Evolutionary conservation across 345 rosid species (phyloP).

Genomic region (Pistacia atlantica): DNA sequence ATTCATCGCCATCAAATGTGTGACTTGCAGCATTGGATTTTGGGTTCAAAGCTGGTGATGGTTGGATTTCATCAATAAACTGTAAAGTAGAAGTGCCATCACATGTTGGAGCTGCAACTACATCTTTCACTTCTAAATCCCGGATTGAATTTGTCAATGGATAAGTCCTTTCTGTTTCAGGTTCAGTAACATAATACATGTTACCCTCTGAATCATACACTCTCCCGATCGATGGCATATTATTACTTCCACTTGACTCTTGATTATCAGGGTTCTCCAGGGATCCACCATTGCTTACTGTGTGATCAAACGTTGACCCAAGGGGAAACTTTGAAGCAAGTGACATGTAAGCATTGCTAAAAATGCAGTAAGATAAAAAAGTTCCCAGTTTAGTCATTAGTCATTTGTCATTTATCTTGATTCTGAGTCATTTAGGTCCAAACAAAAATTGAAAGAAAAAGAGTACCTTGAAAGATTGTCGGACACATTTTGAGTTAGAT

Average conservation of each 20-base stretch:
- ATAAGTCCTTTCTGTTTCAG: slow-evolving; percentile 13
- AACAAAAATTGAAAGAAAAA: neutral
- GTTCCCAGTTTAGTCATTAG: too few species aligned
- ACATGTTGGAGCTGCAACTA: too few species aligned
- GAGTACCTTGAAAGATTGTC: slow-evolving; percentile 63
- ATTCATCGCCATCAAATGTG: too few species aligned
- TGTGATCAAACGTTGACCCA: neutral
- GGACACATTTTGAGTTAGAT: slow-evolving; percentile 60
- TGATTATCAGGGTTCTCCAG: neutral
- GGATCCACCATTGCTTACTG: neutral
- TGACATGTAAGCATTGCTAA: slow-evolving; percentile 54
- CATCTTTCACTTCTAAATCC: neutral
- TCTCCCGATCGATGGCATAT: neutral
- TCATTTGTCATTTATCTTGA: too few species aligned
- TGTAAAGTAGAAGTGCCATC: too few species aligned
- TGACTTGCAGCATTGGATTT: too few species aligned
- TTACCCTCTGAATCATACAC: slow-evolving; percentile 13
- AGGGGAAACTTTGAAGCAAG: slow-evolving; percentile 52
- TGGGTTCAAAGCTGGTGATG: too few species aligned
- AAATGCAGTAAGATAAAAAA: neutral
- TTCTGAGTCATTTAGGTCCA: neutral
- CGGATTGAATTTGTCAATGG: neutral
- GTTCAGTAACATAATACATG: slow-evolving; percentile 31
- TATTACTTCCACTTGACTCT: slow-evolving; percentile 5
- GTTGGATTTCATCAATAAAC: too few species aligned